Evolutionary conservation across 768 basidiomycete species (phyloP).

Genomic region (Candolleomyces aberdarensis): DNA sequence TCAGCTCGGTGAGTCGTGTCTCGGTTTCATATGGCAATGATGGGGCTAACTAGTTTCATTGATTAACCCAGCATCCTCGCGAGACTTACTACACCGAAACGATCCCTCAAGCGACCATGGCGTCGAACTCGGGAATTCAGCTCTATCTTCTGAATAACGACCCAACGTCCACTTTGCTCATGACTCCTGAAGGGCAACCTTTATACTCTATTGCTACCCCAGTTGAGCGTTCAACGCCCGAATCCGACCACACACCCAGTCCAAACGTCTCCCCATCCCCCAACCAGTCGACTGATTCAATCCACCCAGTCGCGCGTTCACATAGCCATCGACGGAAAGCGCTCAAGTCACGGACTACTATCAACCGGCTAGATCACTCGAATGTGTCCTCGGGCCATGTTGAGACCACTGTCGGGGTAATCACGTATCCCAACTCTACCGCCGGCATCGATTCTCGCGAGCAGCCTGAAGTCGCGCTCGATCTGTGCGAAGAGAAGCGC

Average conservation of each 20-base stretch:
- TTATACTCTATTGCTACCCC: conserved; percentile 32
- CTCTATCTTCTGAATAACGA: conserved; percentile 37
- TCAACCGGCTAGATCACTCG: conserved; percentile 26
- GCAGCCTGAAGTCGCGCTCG: conserved; percentile 8
- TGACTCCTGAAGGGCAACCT: conserved; percentile 28
- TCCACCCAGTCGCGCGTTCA: neutral
- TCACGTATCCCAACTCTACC: conserved; percentile 21
- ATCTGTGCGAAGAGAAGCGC: conserved; percentile 6
- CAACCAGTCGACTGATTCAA: neutral
- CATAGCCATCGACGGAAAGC: neutral
- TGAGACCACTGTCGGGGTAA: conserved; percentile 29
- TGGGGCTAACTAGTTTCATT: neutral
- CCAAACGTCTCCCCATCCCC: neutral
- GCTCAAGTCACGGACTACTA: conserved; percentile 18
- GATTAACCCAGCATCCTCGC: neutral
- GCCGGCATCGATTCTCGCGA: conserved; percentile 19
- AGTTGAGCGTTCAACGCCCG: neutral
- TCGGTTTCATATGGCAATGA: no score
- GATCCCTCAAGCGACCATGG: neutral
- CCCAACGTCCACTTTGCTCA: conserved; percentile 31
- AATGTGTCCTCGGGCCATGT: conserved; percentile 26
- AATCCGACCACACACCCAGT: neutral
- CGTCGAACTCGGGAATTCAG: conserved; percentile 22
- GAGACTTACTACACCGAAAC: neutral
- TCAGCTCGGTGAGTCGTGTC: no score